Evolutionary conservation across 768 basidiomycete species (phyloP).

Genomic region (Lepiota venenata): DNA sequence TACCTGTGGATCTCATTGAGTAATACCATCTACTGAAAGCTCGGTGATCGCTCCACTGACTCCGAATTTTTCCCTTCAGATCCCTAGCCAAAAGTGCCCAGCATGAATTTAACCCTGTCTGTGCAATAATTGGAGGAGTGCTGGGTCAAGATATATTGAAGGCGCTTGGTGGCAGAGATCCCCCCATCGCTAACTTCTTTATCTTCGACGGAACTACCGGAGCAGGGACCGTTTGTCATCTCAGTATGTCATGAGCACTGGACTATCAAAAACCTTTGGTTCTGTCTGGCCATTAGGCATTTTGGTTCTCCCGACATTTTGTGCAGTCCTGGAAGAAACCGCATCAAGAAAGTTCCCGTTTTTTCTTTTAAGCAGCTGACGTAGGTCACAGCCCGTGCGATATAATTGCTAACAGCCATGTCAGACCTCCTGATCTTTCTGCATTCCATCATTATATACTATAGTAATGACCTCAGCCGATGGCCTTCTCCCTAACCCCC

Average conservation of each 20-base stretch:
- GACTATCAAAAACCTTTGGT: neutral
- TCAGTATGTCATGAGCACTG: slow-evolving; percentile 40
- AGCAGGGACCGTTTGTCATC: slow-evolving; percentile 61
- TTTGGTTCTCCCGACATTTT: slow-evolving; percentile 5
- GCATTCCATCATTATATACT: neutral
- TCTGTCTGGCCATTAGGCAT: neutral
- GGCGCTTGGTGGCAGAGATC: slow-evolving; percentile 84
- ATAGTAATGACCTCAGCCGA: neutral
- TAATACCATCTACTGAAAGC: slow-evolving; percentile 29
- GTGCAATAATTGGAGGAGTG: slow-evolving; percentile 93
- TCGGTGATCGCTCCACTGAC: neutral
- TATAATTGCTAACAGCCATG: neutral
- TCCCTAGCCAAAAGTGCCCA: slow-evolving; percentile 63
- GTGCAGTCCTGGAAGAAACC: neutral
- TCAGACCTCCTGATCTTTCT: neutral
- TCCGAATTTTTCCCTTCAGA: slow-evolving; percentile 34
- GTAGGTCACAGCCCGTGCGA: neutral
- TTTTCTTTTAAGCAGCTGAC: neutral
- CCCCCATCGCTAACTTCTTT: slow-evolving; percentile 91
- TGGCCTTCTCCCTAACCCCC: neutral
- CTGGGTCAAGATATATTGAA: slow-evolving; percentile 94
- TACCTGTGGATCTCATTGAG: slow-evolving; percentile 63
- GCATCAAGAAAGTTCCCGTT: neutral
- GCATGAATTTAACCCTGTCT: slow-evolving; percentile 89
- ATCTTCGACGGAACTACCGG: slow-evolving; percentile 84